These are phyloP conservation scores for Leishmania aethiopica DNA, from an alignment of 208 protist genomes.

Conservation along the genomic window DNA sequence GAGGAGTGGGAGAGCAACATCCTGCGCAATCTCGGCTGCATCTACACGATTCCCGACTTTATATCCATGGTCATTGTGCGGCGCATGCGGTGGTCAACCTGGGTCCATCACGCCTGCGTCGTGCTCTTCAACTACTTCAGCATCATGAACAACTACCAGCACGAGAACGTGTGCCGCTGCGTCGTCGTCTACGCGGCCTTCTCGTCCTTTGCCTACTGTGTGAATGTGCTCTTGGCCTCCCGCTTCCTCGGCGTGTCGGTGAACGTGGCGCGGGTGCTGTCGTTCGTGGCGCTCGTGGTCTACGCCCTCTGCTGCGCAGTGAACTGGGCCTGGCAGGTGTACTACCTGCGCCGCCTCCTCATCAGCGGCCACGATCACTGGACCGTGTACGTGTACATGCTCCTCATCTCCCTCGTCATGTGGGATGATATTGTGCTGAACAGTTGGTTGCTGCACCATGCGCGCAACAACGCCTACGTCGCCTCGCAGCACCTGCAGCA, in stretches of 20 bases:
- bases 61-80: constrained; percentile 91
- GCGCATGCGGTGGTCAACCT: constrained; percentile 91
- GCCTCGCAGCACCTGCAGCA: constrained; percentile 50
- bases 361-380: constrained; percentile 60
- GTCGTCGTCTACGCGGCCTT: constrained; percentile 94
- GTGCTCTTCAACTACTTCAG: constrained; percentile 92
- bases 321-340: constrained; percentile 93
- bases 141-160: constrained; percentile 86
- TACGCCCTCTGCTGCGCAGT: constrained; percentile 85
- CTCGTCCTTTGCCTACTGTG: constrained; percentile 91
- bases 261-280: constrained; percentile 67
- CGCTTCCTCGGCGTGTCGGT: constrained; percentile 83
- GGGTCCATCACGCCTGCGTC: constrained; percentile 89
- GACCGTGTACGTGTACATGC: constrained; percentile 87
- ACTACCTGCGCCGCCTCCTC: constrained; percentile 84
- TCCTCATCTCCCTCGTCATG: constrained; percentile 83
- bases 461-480: constrained; percentile 66
- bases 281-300: constrained; percentile 75
- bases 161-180: constrained; percentile 89
- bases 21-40: constrained; percentile 91
- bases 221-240: constrained; percentile 92
- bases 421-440: constrained; percentile 85
- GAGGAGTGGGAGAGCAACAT: constrained; percentile 87
- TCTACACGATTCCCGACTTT: constrained; percentile 93
- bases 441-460: constrained; percentile 78